Base-by-base conservation (phyloP, 2,329 filamentous ascomycete species). In the Ascochyta lentis region DNA sequence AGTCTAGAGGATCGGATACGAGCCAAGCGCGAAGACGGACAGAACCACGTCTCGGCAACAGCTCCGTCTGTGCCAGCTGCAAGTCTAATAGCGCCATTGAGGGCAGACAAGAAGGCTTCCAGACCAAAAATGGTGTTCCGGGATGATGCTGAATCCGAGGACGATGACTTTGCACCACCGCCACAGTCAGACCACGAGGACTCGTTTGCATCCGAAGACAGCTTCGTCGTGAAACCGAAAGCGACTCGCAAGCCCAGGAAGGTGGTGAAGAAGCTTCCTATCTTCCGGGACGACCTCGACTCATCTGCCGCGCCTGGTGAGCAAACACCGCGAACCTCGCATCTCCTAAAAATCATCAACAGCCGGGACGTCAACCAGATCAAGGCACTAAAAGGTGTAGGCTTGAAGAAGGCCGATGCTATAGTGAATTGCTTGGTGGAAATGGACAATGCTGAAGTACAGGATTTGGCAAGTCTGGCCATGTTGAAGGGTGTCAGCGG, bases 261-360 rank as follows among this genome's bases (percentile, higher is more conserved):
- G 53, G 56, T 60, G 0, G 51, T 49, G 33, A 73, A 68, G 52
- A 77, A 75, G 47, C 64, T 77, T 6, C 69, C 72, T 26, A 66
- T 78, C 27, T 77, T 77, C 65, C 69, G 73, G 39, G 75, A 78
- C 42, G 52, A 64, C 16, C 58, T 57, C 8, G 57, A 62, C 12
- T 13, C 35, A 19, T 49, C 64, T 33, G 27, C 54, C 12, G 38
- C 57, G 6, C 41, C 61, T 16, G 67, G 59, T 7, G 63, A 66
- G 40, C 68, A 72, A 13, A 83, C 85, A 1, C 87, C 87, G 1
- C 81, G 85, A 3, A 88, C 87, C 6, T 81, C 81, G 59, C 83
- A 84, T 56, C 77, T 92, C 2, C 80, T 92, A 2, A 80, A 84
- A 42, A 88, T 92, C 65, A 84, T 92, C 76, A 92, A 92, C 78